Conservation (phyloP, 2,329 filamentous ascomycete genomes). For the Hypocreales sp. region DNA sequence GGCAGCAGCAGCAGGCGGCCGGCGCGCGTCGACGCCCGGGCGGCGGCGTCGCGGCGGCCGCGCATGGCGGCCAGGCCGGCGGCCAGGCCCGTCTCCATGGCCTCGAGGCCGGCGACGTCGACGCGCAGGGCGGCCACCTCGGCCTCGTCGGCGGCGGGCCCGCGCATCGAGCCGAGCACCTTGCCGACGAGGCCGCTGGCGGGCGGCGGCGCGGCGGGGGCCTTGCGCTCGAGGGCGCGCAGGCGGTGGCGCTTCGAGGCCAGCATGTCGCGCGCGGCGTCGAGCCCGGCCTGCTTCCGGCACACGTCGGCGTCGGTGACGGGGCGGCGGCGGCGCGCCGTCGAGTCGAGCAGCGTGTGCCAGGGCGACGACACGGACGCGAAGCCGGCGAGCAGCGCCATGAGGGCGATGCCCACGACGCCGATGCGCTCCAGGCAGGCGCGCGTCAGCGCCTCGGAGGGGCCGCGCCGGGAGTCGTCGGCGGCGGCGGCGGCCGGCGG, state of each 20-base stretch:
- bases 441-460: slow-evolving; percentile 25
- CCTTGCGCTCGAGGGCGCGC: slow-evolving; percentile 52
- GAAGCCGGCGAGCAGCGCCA: slow-evolving; percentile 80
- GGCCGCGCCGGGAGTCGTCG: too few species aligned
- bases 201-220: slow-evolving; percentile 19
- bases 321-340: slow-evolving; percentile 31
- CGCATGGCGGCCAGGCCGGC: slow-evolving; percentile 49
- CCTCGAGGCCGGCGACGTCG: slow-evolving; percentile 65
- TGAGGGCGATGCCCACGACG: slow-evolving; percentile 71
- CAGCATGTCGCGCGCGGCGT: slow-evolving; percentile 69
- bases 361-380: slow-evolving; percentile 78
- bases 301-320: slow-evolving; percentile 61
- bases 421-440: slow-evolving; percentile 56
- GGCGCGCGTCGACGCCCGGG: slow-evolving; percentile 48
- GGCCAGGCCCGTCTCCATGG: slow-evolving; percentile 58
- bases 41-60: slow-evolving; percentile 44
- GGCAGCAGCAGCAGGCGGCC: slow-evolving; percentile 49
- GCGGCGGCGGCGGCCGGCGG: slow-evolving; percentile 19
- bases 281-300: slow-evolving; percentile 64
- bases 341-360: slow-evolving; percentile 60
- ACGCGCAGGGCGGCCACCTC: slow-evolving; percentile 50
- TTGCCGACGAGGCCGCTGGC: slow-evolving; percentile 51
- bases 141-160: slow-evolving; percentile 41
- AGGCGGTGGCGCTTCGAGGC: slow-evolving; percentile 58
- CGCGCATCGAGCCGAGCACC: slow-evolving; percentile 55